Percentiles rank a stretch among this genome's conserved stretches.
Evolutionary conservation across 177 flowering plant species (phyloP).

Genomic region (Vitis hybrid): DNA sequence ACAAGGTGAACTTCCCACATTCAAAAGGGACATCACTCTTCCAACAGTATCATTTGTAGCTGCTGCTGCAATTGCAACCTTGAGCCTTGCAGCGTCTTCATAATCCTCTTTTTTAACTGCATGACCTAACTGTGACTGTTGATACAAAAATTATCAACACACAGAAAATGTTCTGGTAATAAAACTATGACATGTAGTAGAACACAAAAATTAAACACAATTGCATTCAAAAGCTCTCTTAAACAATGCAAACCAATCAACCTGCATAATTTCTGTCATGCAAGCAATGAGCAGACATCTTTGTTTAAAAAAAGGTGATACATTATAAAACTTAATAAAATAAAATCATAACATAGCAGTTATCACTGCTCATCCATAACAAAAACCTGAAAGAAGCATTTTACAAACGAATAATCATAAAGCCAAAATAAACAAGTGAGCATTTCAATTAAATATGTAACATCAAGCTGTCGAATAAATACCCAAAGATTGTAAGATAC

Average conservation of each 20-base stretch:
- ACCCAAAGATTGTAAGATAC: no score
- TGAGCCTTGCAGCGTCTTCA: conserved; percentile 83
- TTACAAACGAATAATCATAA: no score
- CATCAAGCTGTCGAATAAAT: no score
- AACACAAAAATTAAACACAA: not conserved
- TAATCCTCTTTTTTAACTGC: conserved; percentile 76
- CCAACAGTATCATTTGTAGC: conserved; percentile 81
- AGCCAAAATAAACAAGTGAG: no score
- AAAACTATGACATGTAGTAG: not conserved
- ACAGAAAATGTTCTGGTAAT: not conserved
- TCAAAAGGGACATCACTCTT: conserved; percentile 60
- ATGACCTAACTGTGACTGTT: conserved; percentile 72
- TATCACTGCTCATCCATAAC: no score
- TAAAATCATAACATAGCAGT: no score
- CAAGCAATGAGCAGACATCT: no score
- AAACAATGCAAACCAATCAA: not conserved
- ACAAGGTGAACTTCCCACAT: conserved; percentile 43
- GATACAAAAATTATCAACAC: conserved; percentile 7
- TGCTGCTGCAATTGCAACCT: conserved; percentile 93
- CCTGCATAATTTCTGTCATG: not conserved
- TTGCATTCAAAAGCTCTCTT: no score
- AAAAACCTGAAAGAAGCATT: no score
- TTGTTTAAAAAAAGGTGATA: no score
- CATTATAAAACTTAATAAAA: no score
- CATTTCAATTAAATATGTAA: no score